Evolutionary conservation across 805 yeast genomes (phyloP).

Genomic region (Wickerhamiella slavikovae): DNA sequence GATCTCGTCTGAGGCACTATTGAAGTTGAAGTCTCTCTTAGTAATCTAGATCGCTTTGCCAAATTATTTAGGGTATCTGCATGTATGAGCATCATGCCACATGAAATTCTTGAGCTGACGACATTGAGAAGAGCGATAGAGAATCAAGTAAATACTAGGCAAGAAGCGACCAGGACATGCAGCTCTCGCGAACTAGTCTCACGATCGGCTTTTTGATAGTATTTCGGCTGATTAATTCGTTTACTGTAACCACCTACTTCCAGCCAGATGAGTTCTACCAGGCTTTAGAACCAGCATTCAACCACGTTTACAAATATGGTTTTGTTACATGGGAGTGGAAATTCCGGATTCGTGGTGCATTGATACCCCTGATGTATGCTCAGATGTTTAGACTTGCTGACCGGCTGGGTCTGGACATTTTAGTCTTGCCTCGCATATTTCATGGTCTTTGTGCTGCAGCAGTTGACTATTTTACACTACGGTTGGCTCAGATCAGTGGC

Average conservation of each 20-base stretch:
- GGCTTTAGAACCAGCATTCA: slow-evolving; percentile 79
- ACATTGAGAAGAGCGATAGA: no score
- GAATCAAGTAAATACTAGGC: no score
- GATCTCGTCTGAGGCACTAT: no score
- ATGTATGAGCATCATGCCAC: no score
- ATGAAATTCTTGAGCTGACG: no score
- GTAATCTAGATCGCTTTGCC: no score
- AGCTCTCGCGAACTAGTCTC: no score
- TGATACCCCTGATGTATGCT: slow-evolving; percentile 60
- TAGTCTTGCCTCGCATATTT: slow-evolving; percentile 35
- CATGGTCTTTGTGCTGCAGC: slow-evolving; percentile 51
- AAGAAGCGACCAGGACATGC: no score
- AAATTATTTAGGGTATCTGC: no score
- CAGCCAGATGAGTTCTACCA: slow-evolving; percentile 97
- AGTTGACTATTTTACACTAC: slow-evolving; percentile 44
- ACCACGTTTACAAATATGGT: slow-evolving; percentile 56
- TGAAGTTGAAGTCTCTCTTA: no score
- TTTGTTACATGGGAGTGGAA: slow-evolving; percentile 90
- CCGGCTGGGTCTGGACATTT: slow-evolving; percentile 16
- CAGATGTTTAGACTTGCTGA: slow-evolving; percentile 21
- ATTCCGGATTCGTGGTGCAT: slow-evolving; percentile 47
- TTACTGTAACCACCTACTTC: slow-evolving; percentile 52
- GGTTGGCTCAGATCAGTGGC: slow-evolving; percentile 22
- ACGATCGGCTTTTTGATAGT: slow-evolving; percentile 4
- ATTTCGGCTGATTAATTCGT: slow-evolving; percentile 36